A percentile compares a stretch with the other conserved stretches of the same genome.
Evolutionary conservation across 495 filamentous ascomycete genomes (phyloP).

Genomic region (Durotheca rogersii): DNA sequence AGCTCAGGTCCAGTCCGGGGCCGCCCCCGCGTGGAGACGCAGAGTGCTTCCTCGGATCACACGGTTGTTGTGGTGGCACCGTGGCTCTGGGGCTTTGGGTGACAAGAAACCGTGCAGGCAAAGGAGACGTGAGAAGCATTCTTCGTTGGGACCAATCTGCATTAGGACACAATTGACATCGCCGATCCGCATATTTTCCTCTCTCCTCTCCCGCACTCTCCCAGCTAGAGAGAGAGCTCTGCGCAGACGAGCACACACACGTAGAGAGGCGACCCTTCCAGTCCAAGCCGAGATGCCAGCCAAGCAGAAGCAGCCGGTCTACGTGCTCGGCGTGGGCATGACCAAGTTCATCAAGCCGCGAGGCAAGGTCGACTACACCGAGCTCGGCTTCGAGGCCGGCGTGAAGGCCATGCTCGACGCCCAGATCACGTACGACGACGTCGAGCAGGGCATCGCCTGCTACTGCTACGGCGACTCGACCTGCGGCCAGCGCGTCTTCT

Average conservation of each 20-base stretch:
- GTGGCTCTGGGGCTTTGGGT: no score
- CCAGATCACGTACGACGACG: constrained; percentile 93
- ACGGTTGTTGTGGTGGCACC: no score
- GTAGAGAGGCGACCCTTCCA: no score
- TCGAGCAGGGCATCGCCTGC: constrained; percentile 94
- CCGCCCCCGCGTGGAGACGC: constrained; percentile 1
- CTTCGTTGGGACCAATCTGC: no score
- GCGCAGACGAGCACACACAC: no score
- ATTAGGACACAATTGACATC: no score
- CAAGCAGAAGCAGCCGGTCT: constrained; percentile 53
- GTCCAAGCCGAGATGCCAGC: constrained; percentile 42
- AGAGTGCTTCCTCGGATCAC: neutral
- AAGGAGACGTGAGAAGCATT: no score
- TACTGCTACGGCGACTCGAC: constrained; percentile 97
- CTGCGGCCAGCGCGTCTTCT: constrained; percentile 95
- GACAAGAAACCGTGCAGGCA: no score
- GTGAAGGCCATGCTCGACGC: constrained; percentile 96
- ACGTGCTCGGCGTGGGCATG: constrained; percentile 96
- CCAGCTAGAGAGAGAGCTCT: no score
- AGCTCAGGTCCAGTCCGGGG: no score
- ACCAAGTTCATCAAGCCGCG: constrained; percentile 99
- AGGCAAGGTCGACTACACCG: constrained; percentile 84
- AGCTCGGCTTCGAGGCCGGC: constrained; percentile 92
- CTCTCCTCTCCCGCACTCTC: no score
- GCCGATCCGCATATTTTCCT: no score